Conservation (phyloP, 306 rosid genomes). For the Sechiopsis laciniata region DNA sequence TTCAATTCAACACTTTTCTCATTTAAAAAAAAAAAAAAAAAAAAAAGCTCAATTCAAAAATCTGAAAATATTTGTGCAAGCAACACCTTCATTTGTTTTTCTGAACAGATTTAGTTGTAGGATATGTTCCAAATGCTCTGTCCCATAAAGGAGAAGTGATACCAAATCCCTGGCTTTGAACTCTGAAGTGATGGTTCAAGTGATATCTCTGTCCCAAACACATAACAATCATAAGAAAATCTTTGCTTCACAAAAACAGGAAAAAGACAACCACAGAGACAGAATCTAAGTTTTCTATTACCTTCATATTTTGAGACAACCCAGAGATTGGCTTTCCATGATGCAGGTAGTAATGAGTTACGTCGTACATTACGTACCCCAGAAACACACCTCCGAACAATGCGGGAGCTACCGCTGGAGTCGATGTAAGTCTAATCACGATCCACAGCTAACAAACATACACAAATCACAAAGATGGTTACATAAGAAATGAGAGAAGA, state of each 20-base stretch:
- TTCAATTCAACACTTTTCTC: too few species aligned
- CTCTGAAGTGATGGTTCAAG: slow-evolving; percentile 34
- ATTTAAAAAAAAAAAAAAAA: background rate
- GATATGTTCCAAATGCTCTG: slow-evolving; percentile 34
- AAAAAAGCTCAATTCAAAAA: background rate
- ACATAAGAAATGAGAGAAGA: background rate
- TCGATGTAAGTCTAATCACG: slow-evolving; percentile 23
- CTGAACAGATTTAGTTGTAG: slow-evolving; percentile 20
- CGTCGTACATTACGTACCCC: slow-evolving; percentile 35
- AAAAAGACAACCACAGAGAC: background rate
- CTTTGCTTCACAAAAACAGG: background rate
- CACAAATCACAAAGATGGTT: background rate
- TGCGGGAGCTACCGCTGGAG: slow-evolving; percentile 28
- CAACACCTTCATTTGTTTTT: slow-evolving; percentile 15
- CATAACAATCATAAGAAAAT: background rate
- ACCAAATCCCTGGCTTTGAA: slow-evolving; percentile 33
- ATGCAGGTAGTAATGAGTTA: slow-evolving; percentile 38
- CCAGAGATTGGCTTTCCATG: slow-evolving; percentile 34
- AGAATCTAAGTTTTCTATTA: background rate
- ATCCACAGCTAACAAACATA: slow-evolving; percentile 27
- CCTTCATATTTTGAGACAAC: slow-evolving; percentile 29
- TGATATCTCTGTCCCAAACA: slow-evolving; percentile 30
- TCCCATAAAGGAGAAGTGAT: slow-evolving; percentile 39
- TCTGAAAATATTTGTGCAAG: background rate
- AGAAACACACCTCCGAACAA: slow-evolving; percentile 32